phyloP scores from a whole-genome alignment of 495 filamentous ascomycete genomes.

The Penicillium subrubescens region DNA sequence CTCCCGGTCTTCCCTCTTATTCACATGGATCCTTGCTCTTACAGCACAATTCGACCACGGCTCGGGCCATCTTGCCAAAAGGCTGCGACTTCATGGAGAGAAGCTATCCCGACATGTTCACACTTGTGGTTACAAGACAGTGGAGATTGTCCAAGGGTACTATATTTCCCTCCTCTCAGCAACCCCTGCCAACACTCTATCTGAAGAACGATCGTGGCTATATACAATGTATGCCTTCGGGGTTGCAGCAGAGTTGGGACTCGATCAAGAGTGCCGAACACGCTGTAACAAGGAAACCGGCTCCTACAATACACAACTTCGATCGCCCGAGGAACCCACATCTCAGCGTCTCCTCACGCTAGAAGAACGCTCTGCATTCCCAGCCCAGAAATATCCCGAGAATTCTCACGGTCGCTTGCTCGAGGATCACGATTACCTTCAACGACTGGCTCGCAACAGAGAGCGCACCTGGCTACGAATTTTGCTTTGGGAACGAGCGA shows the following conservation, averaged over 20 bases:
- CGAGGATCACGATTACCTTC: background rate
- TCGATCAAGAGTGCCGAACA: slow-evolving; percentile 21
- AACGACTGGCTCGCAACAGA: slow-evolving; percentile 25
- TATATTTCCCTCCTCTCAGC: slow-evolving; percentile 33
- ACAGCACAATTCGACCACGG: slow-evolving; percentile 61
- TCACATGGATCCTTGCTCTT: slow-evolving; percentile 64
- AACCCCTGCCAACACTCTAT: slow-evolving; percentile 25
- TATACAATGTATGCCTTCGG: slow-evolving; percentile 35
- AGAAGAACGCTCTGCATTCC: background rate
- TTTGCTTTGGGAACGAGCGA: slow-evolving; percentile 33
- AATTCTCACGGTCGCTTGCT: background rate
- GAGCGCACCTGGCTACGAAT: slow-evolving; percentile 34
- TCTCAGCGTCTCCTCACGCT: background rate
- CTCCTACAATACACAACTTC: background rate
- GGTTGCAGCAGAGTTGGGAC: slow-evolving; percentile 25
- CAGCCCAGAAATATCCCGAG: background rate
- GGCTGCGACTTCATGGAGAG: slow-evolving; percentile 61
- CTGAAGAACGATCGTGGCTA: slow-evolving; percentile 30
- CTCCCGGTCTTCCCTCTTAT: slow-evolving; percentile 60
- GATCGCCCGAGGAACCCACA: background rate
- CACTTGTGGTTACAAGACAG: slow-evolving; percentile 58
- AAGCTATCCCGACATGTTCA: slow-evolving; percentile 60
- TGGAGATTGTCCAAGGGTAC: slow-evolving; percentile 58
- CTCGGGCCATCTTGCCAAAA: slow-evolving; percentile 54
- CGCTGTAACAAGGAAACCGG: background rate